A percentile compares a stretch with the other conserved stretches of the same genome.
phyloP scores from a whole-genome alignment of 2,329 filamentous ascomycete genomes.

The Diaporthe citri region DNA sequence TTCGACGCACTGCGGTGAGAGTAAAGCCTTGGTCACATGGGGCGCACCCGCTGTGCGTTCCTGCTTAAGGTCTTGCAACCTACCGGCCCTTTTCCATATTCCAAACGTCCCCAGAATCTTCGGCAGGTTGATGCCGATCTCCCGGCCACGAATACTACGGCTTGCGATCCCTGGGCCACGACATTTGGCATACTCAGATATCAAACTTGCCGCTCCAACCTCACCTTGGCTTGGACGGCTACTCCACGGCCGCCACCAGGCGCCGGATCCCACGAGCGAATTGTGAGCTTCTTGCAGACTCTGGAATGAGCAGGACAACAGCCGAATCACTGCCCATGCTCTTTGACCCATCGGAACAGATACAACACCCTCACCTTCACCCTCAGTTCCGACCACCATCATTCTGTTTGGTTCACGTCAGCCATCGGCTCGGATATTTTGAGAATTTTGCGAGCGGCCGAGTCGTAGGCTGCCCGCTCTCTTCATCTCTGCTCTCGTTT shows the following conservation, averaged over 20 bases:
- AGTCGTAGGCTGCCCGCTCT: neutral
- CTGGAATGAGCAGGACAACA: constrained; percentile 32
- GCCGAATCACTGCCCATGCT: constrained; percentile 27
- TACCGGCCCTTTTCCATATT: neutral
- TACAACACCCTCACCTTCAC: constrained; percentile 28
- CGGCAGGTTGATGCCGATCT: constrained; percentile 6
- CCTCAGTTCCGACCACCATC: neutral
- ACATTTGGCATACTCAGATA: neutral
- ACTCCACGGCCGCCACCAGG: neutral
- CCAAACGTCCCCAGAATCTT: neutral
- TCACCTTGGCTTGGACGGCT: neutral
- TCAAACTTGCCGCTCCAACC: neutral
- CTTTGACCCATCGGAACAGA: constrained; percentile 12
- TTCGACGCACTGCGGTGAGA: constrained; percentile 14
- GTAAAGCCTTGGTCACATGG: constrained; percentile 15
- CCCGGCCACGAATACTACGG: neutral
- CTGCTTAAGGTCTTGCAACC: constrained; percentile 27
- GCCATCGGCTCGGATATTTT: neutral
- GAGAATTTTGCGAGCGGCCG: neutral
- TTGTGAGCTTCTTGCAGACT: constrained; percentile 24
- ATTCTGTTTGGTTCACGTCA: constrained; percentile 19
- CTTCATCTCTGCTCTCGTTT: neutral
- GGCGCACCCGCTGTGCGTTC: neutral
- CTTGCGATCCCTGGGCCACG: neutral
- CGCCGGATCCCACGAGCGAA: constrained; percentile 2